Conservation (phyloP, 2,329 filamentous ascomycete species). For the Monosporascus sp. region DNA sequence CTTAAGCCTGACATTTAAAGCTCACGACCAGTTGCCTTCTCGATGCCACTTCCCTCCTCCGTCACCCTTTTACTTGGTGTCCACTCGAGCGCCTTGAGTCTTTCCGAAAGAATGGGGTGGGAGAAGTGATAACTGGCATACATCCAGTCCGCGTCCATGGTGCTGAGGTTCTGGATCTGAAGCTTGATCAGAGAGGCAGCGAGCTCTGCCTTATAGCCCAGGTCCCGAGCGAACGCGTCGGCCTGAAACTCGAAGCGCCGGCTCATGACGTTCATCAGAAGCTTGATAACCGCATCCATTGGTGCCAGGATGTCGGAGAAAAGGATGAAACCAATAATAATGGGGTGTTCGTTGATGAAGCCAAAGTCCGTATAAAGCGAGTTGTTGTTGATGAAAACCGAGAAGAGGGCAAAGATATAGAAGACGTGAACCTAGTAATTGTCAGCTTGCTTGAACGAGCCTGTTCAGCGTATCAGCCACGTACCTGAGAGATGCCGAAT, state of each 20-base stretch:
- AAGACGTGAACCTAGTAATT: constrained; percentile 74
- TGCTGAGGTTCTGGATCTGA: constrained; percentile 95
- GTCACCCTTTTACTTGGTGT: constrained; percentile 56
- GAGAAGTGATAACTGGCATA: constrained; percentile 99
- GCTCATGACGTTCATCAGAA: constrained; percentile 93
- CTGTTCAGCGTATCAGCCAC: constrained; percentile 9
- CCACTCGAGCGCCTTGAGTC: constrained; percentile 88
- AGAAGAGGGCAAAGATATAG: constrained; percentile 95
- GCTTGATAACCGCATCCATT: constrained; percentile 90
- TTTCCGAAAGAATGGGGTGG: constrained; percentile 91
- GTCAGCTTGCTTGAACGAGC: constrained; percentile 21
- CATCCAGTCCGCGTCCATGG: constrained; percentile 98
- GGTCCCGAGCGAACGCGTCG: constrained; percentile 77
- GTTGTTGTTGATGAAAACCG: constrained; percentile 91
- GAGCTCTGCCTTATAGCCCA: constrained; percentile 80
- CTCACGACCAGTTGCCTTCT: constrained; percentile 71
- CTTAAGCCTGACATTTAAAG: constrained; percentile 14
- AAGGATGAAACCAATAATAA: constrained; percentile 94
- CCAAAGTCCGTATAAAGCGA: constrained; percentile 90
- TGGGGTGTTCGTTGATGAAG: constrained; percentile 76
- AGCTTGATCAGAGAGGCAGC: constrained; percentile 90
- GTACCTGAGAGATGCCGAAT: constrained; percentile 78
- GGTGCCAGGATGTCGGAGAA: constrained; percentile 96
- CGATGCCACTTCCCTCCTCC: constrained; percentile 47
- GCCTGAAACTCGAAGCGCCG: constrained; percentile 95